phyloP scores from a whole-genome alignment of 225 moss, liverwort and hornwort genomes.

The Sphagnum contortum region DNA sequence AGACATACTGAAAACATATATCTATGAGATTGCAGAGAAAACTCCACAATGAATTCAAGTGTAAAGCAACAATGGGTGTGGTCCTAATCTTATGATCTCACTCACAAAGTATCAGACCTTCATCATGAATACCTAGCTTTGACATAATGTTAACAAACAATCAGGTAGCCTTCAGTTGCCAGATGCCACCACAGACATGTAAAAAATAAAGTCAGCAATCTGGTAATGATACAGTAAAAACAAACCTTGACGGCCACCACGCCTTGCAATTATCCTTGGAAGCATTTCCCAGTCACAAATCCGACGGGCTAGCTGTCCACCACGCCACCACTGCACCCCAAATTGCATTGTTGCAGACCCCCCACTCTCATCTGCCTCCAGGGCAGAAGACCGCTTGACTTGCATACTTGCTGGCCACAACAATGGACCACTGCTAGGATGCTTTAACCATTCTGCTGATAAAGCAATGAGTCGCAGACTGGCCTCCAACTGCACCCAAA shows the following conservation, averaged over 20 bases:
- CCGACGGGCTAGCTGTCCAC: constrained; percentile 66
- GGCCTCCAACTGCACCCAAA: constrained; percentile 68
- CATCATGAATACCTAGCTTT: no score
- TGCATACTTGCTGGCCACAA: constrained; percentile 54
- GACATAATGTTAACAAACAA: no score
- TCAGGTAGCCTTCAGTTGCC: no score
- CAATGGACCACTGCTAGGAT: constrained; percentile 67
- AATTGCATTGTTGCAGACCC: constrained; percentile 35
- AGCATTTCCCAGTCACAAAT: constrained; percentile 89
- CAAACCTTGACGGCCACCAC: constrained; percentile 83
- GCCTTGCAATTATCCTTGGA: constrained; percentile 39
- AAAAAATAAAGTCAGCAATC: not conserved
- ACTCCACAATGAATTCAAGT: no score
- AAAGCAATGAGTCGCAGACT: constrained; percentile 58
- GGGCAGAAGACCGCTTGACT: constrained; percentile 45
- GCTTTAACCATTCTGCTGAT: constrained; percentile 77
- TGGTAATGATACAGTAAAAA: not conserved
- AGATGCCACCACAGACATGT: no score
- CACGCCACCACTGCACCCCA: constrained; percentile 91
- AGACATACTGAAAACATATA: no score
- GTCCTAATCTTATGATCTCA: no score
- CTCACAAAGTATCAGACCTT: no score
- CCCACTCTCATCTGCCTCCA: constrained; percentile 16
- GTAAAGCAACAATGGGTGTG: no score
- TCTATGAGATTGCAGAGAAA: no score